Evolutionary conservation across 2,329 filamentous ascomycete species (phyloP), one percentile per base, ranked within the genome.

Genomic region (Scedosporium aurantiacum): DNA sequence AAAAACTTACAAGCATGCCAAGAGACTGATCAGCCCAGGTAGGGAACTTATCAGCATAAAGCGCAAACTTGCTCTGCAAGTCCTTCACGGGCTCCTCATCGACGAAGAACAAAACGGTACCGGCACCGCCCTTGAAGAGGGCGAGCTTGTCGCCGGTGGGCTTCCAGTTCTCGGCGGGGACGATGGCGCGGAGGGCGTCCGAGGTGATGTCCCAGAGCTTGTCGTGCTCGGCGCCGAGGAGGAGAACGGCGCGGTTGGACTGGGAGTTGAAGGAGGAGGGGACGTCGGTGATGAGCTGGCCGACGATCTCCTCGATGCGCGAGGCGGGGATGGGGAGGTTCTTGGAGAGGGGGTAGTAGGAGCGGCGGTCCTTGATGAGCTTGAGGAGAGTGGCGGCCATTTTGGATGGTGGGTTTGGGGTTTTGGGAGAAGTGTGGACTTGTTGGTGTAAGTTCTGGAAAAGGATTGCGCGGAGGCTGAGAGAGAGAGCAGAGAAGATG

Each of bases 181-280:
- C 85, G 63, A 91, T 82, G 23, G 78, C 77, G 77, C 87, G 85
- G 63, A 93, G 79, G 60, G 81, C 75, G 28, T 86, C 83, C 63
- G 78, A 74, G 61, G 85, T 81, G 63, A 91, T 79, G 71, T 90
- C 86, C 93, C 92, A 97, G 67, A 96, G 84, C 77, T 89, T 88
- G 68, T 91, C 86, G 78, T 97, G 92, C 74, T 96, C 89, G 64
- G 82, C 83, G 69, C 88, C 87, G 69, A 94, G 81, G 61, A 97
- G 83, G 59, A 96, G 82, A 57, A 96, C 82, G 63, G 88, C 76
- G 63, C 92, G 87, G 66, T 89, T 88, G 67, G 85, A 85, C 79
- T 96, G 92, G 50, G 85, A 89, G 84, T 97, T 96, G 86, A 96
- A 97, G 65, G 87, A 85, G 60, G 84, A 88, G 50, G 92, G 92